A percentile compares a stretch with the other conserved stretches of the same genome.
Conservation (phyloP, 78 protist genomes). For the Bigelowiella natans region DNA sequence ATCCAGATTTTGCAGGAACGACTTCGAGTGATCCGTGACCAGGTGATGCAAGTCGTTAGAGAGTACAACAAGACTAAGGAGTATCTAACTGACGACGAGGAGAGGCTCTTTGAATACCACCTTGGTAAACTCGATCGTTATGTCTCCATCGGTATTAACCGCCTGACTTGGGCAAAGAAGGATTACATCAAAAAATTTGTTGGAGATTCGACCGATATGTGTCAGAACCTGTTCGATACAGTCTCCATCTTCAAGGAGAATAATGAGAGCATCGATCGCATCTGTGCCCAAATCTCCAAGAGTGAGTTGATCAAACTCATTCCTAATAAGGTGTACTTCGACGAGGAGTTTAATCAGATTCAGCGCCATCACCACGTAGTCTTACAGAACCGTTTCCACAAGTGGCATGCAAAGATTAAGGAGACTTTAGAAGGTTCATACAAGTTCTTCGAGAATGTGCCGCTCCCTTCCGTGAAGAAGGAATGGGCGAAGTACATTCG, state of each 20-base stretch:
- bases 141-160: slow-evolving; percentile 47
- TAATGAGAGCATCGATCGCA: background rate
- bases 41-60: slow-evolving; percentile 48
- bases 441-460: slow-evolving; percentile 32
- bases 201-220: slow-evolving; percentile 4
- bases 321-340: slow-evolving; percentile 43
- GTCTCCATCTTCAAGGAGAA: background rate
- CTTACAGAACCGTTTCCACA: slow-evolving; percentile 6
- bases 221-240: slow-evolving; percentile 8
- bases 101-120: slow-evolving; percentile 37
- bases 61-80: slow-evolving; percentile 50
- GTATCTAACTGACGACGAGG: slow-evolving; percentile 31
- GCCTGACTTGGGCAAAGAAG: slow-evolving; percentile 42
- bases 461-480: slow-evolving; percentile 21
- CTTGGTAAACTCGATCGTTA: slow-evolving; percentile 28
- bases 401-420: slow-evolving; percentile 6
- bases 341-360: slow-evolving; percentile 26
- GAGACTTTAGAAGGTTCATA: background rate
- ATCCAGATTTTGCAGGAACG: slow-evolving; percentile 21
- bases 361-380: slow-evolving; percentile 35
- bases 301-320: slow-evolving; percentile 29
- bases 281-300: background rate
- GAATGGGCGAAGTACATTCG: slow-evolving; percentile 46
- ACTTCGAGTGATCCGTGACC: slow-evolving; percentile 47
- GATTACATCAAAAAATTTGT: slow-evolving; percentile 25